Evolutionary conservation across 768 basidiomycete genomes (phyloP).

Genomic region (Cyclocybe cylindracea): DNA sequence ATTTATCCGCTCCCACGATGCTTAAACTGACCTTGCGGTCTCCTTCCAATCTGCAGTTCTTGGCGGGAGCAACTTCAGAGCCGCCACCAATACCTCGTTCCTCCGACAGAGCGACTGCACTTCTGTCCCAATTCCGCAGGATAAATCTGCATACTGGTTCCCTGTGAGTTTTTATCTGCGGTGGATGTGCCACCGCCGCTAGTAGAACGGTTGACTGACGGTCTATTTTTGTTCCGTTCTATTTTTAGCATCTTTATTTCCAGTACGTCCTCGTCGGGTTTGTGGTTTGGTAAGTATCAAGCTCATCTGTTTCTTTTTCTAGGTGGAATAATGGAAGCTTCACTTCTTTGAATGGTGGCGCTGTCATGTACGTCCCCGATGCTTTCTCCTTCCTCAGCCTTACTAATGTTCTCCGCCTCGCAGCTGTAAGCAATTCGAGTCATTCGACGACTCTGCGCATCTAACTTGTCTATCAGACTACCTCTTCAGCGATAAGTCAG

Average conservation of each 20-base stretch:
- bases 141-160: conserved; percentile 57
- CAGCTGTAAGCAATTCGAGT: conserved; percentile 28
- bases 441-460: not conserved
- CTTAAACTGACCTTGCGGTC: no score
- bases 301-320: not conserved
- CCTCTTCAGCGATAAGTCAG: conserved; percentile 45
- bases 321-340: conserved; percentile 53
- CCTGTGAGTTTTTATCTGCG: conserved; percentile 33
- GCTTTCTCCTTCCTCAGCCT: not conserved
- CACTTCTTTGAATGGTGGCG: conserved; percentile 40
- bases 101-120: conserved; percentile 51
- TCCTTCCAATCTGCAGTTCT: conserved; percentile 31
- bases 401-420: conserved; percentile 3
- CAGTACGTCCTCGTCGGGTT: conserved; percentile 32
- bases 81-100: conserved; percentile 37
- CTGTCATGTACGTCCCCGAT: conserved; percentile 40
- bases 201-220: not conserved
- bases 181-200: no score
- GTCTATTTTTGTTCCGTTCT: conserved; percentile 6
- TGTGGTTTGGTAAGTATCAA: not conserved
- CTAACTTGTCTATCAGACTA: conserved; percentile 39
- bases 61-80: conserved; percentile 55
- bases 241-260: conserved; percentile 47
- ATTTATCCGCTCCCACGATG: no score
- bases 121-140: conserved; percentile 53